Conservation (phyloP, 2,329 filamentous ascomycete species). For the Rutstroemia sp. region DNA sequence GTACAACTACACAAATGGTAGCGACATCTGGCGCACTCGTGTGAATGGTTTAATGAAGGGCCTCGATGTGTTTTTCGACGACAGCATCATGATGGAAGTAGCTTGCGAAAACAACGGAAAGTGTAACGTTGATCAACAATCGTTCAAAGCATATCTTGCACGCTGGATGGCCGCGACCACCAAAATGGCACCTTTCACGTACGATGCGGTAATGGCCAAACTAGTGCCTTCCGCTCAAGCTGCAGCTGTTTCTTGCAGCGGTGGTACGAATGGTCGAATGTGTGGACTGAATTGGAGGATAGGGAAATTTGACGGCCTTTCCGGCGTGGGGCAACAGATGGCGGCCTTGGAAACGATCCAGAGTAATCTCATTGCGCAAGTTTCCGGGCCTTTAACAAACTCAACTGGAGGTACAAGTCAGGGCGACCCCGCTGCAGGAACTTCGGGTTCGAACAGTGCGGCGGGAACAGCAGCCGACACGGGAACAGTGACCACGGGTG, state of each 20-base stretch:
- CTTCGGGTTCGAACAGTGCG: not conserved
- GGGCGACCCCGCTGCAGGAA: conserved; percentile 29
- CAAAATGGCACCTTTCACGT: conserved; percentile 56
- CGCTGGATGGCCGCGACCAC: conserved; percentile 54
- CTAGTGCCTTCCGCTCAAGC: conserved; percentile 46
- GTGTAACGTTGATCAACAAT: conserved; percentile 53
- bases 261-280: conserved; percentile 50
- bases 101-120: conserved; percentile 52
- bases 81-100: conserved; percentile 55
- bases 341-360: conserved; percentile 51
- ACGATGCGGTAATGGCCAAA: conserved; percentile 44
- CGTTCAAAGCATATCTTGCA: conserved; percentile 54
- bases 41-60: conserved; percentile 50
- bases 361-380: conserved; percentile 47
- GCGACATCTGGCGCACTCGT: conserved; percentile 51
- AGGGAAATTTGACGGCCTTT: conserved; percentile 35
- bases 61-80: conserved; percentile 46
- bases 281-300: conserved; percentile 56
- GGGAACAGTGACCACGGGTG: conserved; percentile 38
- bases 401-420: conserved; percentile 51
- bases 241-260: conserved; percentile 51
- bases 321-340: conserved; percentile 58
- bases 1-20: conserved; percentile 53
- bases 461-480: not conserved
- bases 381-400: conserved; percentile 37